Evolutionary conservation across 352 stramenopile genomes (phyloP).

Genomic region (Pythium scleroteichum): DNA sequence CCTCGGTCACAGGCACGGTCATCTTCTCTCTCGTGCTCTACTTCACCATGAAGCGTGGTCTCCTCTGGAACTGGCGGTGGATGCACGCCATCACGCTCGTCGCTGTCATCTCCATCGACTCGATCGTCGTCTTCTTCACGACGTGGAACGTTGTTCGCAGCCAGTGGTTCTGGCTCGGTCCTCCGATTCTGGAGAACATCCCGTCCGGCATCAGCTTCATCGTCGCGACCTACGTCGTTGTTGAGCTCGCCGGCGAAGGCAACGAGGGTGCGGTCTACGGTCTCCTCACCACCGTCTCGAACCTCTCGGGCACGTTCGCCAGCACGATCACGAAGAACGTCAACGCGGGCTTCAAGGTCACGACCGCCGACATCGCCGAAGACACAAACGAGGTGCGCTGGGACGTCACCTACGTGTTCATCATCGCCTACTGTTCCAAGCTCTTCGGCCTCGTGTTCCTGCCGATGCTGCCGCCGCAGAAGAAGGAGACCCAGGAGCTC

Average conservation of each 20-base stretch:
- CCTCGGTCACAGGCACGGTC: conserved; percentile 27
- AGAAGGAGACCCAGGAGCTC: conserved; percentile 19
- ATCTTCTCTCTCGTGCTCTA: conserved; percentile 31
- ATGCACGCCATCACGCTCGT: conserved; percentile 19
- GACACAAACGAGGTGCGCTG: conserved; percentile 34
- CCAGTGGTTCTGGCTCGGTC: conserved; percentile 19
- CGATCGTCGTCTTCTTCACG: conserved; percentile 14
- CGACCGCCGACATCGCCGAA: conserved; percentile 28
- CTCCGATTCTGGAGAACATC: conserved; percentile 15
- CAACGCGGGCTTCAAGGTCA: conserved; percentile 31
- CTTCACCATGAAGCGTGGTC: conserved; percentile 14
- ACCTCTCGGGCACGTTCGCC: conserved; percentile 39
- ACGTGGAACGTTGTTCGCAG: conserved; percentile 14
- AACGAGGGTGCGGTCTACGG: conserved; percentile 46
- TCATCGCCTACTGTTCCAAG: conserved; percentile 34
- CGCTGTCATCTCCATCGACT: conserved; percentile 9
- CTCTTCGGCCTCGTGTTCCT: conserved; percentile 26
- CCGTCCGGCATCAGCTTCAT: conserved; percentile 13
- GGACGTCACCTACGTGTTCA: conserved; percentile 36
- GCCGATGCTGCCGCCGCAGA: conserved; percentile 34
- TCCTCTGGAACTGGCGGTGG: conserved; percentile 18
- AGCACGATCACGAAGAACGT: conserved; percentile 37
- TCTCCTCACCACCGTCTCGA: conserved; percentile 40
- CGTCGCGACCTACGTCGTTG: conserved; percentile 14
- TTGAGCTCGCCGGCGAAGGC: conserved; percentile 39